phyloP scores from a whole-genome alignment of 805 yeast genomes.

The Kazachstania psychrophila region DNA sequence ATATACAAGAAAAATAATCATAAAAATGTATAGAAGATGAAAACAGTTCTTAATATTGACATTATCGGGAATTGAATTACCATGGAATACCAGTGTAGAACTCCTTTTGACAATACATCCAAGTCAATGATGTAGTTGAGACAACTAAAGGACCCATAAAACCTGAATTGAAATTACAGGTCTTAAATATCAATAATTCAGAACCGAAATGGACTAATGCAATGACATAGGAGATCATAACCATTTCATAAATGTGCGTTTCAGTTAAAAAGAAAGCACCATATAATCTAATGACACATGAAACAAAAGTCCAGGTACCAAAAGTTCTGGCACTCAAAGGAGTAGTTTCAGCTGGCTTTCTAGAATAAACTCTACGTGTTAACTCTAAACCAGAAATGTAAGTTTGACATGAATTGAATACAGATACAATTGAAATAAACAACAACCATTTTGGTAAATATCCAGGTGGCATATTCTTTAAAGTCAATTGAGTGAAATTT shows the following conservation, averaged over 20 bases:
- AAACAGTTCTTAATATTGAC: too few relatives aligned
- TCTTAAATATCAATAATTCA: conserved; percentile 74
- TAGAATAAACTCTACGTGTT: conserved; percentile 72
- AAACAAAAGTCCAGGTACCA: conserved; percentile 94
- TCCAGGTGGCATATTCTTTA: conserved; percentile 37
- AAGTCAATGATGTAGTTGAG: conserved; percentile 56
- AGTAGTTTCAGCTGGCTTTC: conserved; percentile 50
- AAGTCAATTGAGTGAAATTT: conserved; percentile 21
- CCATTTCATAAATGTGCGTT: conserved; percentile 65
- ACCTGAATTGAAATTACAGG: conserved; percentile 81
- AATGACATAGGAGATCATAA: conserved; percentile 68
- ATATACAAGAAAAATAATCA: too few relatives aligned
- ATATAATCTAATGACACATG: conserved; percentile 74
- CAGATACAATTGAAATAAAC: conserved; percentile 79
- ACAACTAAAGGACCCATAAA: conserved; percentile 83
- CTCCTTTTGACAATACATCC: conserved; percentile 73
- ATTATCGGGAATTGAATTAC: too few relatives aligned
- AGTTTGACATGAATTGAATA: conserved; percentile 83
- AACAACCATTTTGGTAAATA: conserved; percentile 68
- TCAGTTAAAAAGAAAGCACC: conserved; percentile 72
- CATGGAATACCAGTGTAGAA: conserved; percentile 39
- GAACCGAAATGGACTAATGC: conserved; percentile 77
- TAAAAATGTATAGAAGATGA: too few relatives aligned
- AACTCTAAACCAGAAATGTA: conserved; percentile 65
- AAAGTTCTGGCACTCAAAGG: conserved; percentile 86